Evolutionary conservation across 202 grass and related monocot genomes (phyloP), one percentile per base, ranked within the genome.

Genomic region (Eragrostis tef): DNA sequence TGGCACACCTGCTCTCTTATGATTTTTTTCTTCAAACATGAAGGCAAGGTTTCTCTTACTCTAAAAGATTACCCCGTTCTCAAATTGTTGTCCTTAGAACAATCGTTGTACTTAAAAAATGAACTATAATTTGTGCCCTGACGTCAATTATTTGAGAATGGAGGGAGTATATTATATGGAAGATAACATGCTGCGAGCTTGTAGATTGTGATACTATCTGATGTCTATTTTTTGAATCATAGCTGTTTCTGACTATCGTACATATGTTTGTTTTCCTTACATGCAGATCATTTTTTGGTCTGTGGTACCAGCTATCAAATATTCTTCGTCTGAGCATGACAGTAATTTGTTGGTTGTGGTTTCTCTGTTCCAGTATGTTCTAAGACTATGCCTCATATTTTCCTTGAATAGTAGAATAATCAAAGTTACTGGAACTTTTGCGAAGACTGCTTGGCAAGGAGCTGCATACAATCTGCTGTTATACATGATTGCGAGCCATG

Each of bases 401-500:
- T 91, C 87, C 26, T 89, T 95, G 81, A 98, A 90, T 50, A 83
- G 75, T 22, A 88, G 95, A 69, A 95, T 98, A 24, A n/a, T 91
- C 46, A 93, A 91, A 78, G 83, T 87, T 49, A 89, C 83, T 64
- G 96, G 96, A 78, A 83, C 86, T 81, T 88, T 95, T 78, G 77
- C 96, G 2, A 98, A 95, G 87, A 98, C 96, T 53, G 96, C 87
- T 56, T 98, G 96, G 96, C 84, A 74, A 62, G 96, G 92, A 65
- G 96, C 96, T 56, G 96, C 87, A 49, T 98, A 87, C 80, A 98
- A 98, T 86, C 85, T 98, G 24, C 87, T 94, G 19, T 83, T 98
- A 70, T 98, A 98, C 80, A 93, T 98, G 92, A 98, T 94, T 60
- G 96, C 96, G 24, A 98, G 96, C 74, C 96, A 98, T 93, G 96